phyloP scores from a whole-genome alignment of 208 protist species.

The Spironucleus salmonicida region DNA sequence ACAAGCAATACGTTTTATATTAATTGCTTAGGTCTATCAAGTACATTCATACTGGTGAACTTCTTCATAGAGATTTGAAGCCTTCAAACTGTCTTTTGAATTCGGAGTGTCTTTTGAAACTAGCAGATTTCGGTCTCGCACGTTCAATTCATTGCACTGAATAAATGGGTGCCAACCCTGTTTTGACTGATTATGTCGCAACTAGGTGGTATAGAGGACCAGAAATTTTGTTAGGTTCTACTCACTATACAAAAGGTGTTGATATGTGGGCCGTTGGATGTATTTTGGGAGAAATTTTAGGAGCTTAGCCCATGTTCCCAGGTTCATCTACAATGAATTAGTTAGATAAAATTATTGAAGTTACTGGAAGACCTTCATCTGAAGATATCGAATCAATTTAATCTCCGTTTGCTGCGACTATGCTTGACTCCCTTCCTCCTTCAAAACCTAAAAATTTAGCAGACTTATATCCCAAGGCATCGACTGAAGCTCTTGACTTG shows the following conservation, averaged over 20 bases:
- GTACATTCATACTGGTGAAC: constrained; percentile 45
- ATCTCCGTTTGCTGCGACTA: constrained; percentile 43
- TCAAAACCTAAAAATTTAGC: constrained; percentile 27
- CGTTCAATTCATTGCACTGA: constrained; percentile 26
- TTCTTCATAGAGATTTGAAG: constrained; percentile 78
- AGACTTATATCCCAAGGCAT: constrained; percentile 44
- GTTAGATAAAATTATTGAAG: constrained; percentile 43
- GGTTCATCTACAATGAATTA: constrained; percentile 52
- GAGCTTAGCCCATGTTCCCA: constrained; percentile 74
- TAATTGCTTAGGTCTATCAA: constrained; percentile 50
- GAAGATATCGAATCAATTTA: constrained; percentile 45
- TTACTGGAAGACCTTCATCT: constrained; percentile 40
- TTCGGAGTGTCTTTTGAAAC: constrained; percentile 73
- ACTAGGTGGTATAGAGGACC: constrained; percentile 36
- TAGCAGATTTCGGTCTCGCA: constrained; percentile 79
- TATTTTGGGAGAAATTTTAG: constrained; percentile 79
- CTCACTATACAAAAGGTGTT: constrained; percentile 46
- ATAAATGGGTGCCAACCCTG: background rate
- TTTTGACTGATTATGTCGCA: constrained; percentile 28
- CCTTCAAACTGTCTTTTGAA: constrained; percentile 83
- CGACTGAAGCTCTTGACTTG: constrained; percentile 43
- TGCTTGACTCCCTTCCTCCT: constrained; percentile 44
- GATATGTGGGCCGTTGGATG: constrained; percentile 93
- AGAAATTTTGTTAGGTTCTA: constrained; percentile 31
- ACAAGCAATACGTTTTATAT: constrained; percentile 55